These are phyloP conservation scores for Sclerotinia borealis DNA, from an alignment of 2,329 filamentous ascomycete genomes.

Conservation along the genomic window DNA sequence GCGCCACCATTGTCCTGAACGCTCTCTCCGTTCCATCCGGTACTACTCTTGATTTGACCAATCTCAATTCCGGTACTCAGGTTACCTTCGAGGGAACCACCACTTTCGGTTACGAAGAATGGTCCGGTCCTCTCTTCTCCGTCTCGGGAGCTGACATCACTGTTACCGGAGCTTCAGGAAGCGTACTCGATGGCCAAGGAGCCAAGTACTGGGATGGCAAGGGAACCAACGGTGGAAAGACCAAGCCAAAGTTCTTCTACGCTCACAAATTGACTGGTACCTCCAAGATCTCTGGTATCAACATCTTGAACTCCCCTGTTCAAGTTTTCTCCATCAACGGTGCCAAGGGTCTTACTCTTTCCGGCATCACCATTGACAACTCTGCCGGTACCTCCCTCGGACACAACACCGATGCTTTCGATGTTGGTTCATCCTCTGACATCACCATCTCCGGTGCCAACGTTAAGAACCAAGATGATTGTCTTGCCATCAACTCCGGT, in stretches of 20 bases:
- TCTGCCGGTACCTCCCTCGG: slow-evolving; percentile 41
- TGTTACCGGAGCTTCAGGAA: slow-evolving; percentile 23
- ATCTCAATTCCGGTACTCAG: slow-evolving; percentile 43
- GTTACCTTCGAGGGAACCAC: slow-evolving; percentile 60
- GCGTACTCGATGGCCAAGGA: slow-evolving; percentile 46
- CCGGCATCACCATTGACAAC: slow-evolving; percentile 51
- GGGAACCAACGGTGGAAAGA: slow-evolving; percentile 52
- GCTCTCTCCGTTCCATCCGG: slow-evolving; percentile 52
- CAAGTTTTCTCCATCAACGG: slow-evolving; percentile 45
- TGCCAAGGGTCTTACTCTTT: slow-evolving; percentile 40
- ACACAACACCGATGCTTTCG: slow-evolving; percentile 52
- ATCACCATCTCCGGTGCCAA: slow-evolving; percentile 46
- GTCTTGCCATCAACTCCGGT: slow-evolving; percentile 52
- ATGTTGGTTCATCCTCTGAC: slow-evolving; percentile 41
- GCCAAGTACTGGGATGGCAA: slow-evolving; percentile 50
- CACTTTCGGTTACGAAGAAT: slow-evolving; percentile 61
- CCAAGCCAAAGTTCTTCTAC: slow-evolving; percentile 60
- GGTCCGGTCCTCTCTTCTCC: slow-evolving; percentile 56
- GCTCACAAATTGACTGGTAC: slow-evolving; percentile 44
- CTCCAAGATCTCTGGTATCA: slow-evolving; percentile 44
- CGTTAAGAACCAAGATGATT: slow-evolving; percentile 55
- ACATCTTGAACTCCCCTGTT: slow-evolving; percentile 49
- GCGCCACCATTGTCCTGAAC: slow-evolving; percentile 48
- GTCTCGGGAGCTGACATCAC: slow-evolving; percentile 25
- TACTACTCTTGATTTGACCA: slow-evolving; percentile 51